Conservation (phyloP, 2,329 filamentous ascomycete species). For the Sarocladiaceae sp. region DNA sequence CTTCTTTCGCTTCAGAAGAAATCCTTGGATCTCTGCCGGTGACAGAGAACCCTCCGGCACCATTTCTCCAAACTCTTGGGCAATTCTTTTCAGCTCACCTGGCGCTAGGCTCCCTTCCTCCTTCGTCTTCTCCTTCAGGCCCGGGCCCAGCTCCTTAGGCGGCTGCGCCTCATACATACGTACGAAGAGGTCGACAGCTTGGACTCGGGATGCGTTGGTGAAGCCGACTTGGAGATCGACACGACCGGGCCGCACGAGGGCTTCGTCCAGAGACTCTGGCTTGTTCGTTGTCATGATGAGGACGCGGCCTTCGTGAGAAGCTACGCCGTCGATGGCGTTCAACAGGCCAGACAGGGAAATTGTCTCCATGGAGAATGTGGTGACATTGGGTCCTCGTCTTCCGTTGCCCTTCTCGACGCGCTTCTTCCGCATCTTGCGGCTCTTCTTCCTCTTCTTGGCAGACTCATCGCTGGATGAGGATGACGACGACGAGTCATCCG, state of each 20-base stretch:
- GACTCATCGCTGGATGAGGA: constrained; percentile 14
- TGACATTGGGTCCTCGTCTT: not conserved
- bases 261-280: constrained; percentile 65
- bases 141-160: not conserved
- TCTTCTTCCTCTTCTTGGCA: constrained; percentile 15
- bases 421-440: constrained; percentile 12
- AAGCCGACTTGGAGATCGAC: constrained; percentile 67
- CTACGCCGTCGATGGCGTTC: constrained; percentile 79
- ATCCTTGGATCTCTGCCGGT: constrained; percentile 60
- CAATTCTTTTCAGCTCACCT: constrained; percentile 38
- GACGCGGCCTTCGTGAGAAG: constrained; percentile 70
- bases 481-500: constrained; percentile 13
- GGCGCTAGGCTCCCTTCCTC: constrained; percentile 23
- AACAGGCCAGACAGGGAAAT: constrained; percentile 74
- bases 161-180: constrained; percentile 48
- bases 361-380: constrained; percentile 20
- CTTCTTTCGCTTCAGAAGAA: constrained; percentile 56
- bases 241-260: constrained; percentile 66
- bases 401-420: constrained; percentile 5
- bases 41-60: constrained; percentile 49
- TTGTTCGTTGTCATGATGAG: constrained; percentile 80
- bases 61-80: constrained; percentile 41
- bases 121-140: constrained; percentile 13
- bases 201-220: constrained; percentile 45
- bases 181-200: constrained; percentile 52